Percentiles rank a stretch among this genome's conserved stretches.
These are phyloP conservation scores for Capsicum rhomboideum DNA, from an alignment of 257 asterid genomes.

Conservation along the genomic window DNA sequence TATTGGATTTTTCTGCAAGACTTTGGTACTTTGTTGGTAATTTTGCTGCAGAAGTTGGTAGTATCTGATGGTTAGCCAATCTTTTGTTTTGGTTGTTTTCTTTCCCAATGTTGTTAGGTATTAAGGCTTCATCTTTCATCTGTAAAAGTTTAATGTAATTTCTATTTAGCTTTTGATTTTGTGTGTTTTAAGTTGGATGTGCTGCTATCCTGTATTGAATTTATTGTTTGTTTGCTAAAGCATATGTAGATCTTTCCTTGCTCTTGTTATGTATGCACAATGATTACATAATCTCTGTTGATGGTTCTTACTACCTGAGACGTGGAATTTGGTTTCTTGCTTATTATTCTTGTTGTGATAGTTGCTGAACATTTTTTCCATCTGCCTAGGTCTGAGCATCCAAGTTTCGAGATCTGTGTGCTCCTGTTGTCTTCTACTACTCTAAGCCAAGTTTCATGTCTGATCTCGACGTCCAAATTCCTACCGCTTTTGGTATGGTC, in stretches of 20 bases:
- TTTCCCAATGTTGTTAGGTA: not conserved
- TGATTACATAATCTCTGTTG: not conserved
- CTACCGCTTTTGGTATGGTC: conserved; percentile 42
- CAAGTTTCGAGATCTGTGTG: not conserved
- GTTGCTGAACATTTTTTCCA: not conserved
- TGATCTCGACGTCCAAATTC: conserved; percentile 49
- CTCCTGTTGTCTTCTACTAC: not conserved
- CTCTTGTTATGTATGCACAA: not conserved
- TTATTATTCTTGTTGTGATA: not conserved
- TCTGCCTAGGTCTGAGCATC: conserved; percentile 21
- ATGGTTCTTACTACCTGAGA: not conserved
- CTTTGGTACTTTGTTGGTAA: not conserved
- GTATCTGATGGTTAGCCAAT: not conserved
- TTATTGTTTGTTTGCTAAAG: not conserved
- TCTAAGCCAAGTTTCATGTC: conserved; percentile 43
- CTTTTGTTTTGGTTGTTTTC: not conserved
- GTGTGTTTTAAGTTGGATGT: not conserved
- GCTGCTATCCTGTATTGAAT: not conserved
- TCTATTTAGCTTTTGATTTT: not conserved
- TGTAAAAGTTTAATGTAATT: not conserved
- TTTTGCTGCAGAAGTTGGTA: not conserved
- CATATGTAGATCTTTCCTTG: not conserved
- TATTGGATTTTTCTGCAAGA: not conserved
- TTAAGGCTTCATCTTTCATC: not conserved
- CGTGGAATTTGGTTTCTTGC: not conserved